Conservation (phyloP, 2,329 filamentous ascomycete genomes). For the Colletotrichum australisinense region DNA sequence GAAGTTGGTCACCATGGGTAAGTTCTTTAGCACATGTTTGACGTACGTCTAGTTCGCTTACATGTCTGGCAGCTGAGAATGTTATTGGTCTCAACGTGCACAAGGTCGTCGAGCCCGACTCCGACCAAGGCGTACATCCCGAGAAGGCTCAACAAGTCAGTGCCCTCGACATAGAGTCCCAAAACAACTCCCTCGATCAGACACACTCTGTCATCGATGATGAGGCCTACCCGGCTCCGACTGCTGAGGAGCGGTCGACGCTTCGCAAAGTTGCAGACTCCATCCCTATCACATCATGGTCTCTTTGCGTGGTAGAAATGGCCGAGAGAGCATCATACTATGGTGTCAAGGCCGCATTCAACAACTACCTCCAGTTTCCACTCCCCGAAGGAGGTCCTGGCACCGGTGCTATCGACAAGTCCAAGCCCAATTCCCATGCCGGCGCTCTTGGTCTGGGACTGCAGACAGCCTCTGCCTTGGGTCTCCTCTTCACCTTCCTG, state of each 20-base stretch:
- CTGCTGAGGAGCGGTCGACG: constrained; percentile 26
- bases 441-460: constrained; percentile 71
- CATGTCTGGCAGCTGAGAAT: constrained; percentile 21
- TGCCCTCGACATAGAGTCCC: constrained; percentile 13
- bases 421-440: constrained; percentile 54
- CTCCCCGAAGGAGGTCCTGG: constrained; percentile 63
- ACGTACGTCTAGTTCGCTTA: not conserved
- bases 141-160: not conserved
- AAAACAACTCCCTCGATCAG: not conserved
- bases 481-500: constrained; percentile 66
- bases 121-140: constrained; percentile 8
- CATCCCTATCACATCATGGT: constrained; percentile 64
- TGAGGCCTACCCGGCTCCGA: constrained; percentile 20
- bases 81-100: constrained; percentile 19
- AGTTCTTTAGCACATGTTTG: not conserved
- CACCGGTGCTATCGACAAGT: constrained; percentile 54
- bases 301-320: constrained; percentile 70
- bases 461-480: constrained; percentile 62
- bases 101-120: constrained; percentile 26
- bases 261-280: constrained; percentile 54
- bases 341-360: constrained; percentile 64
- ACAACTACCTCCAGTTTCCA: constrained; percentile 72
- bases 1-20: constrained; percentile 18
- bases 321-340: constrained; percentile 72
- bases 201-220: constrained; percentile 3